A percentile compares a stretch with the other conserved stretches of the same genome.
phyloP scores from a whole-genome alignment of 2,329 filamentous ascomycete species.

The Monosporascus cannonballus region DNA sequence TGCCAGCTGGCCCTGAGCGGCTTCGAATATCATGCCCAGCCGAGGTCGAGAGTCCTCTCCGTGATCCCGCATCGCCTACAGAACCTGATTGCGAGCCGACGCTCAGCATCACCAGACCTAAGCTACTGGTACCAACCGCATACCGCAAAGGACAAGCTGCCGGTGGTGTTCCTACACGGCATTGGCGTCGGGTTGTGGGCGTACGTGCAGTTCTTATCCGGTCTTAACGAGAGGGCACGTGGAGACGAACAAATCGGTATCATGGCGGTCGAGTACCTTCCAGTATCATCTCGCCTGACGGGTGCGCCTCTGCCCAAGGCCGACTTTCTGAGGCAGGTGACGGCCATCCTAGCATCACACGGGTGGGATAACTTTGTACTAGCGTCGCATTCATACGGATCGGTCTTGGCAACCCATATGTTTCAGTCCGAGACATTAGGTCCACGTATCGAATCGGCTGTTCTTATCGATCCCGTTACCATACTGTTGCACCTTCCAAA shows the following conservation, averaged over 20 bases:
- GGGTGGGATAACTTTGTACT: conserved; percentile 54
- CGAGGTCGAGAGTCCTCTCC: conserved; percentile 29
- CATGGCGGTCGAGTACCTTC: conserved; percentile 60
- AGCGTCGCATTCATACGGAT: conserved; percentile 59
- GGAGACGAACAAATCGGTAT: conserved; percentile 48
- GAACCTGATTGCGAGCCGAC: conserved; percentile 35
- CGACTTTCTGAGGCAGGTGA: conserved; percentile 51
- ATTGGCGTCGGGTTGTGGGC: conserved; percentile 63
- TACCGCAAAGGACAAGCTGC: conserved; percentile 46
- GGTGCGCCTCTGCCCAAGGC: conserved; percentile 41
- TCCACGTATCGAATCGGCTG: conserved; percentile 41
- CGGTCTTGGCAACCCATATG: conserved; percentile 56
- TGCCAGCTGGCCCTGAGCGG: conserved; percentile 38
- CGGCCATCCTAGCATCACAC: conserved; percentile 50
- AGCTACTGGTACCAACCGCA: conserved; percentile 65
- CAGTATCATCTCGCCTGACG: conserved; percentile 58
- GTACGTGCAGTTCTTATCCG: conserved; percentile 51
- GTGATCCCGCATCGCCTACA: conserved; percentile 56
- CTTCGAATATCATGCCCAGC: conserved; percentile 46
- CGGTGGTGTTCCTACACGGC: conserved; percentile 64
- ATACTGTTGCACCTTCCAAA: conserved; percentile 63
- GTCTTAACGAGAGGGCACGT: conserved; percentile 35
- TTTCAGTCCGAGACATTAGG: conserved; percentile 43
- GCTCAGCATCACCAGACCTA: conserved; percentile 43
- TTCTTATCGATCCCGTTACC: conserved; percentile 56